Conservation (phyloP, 192 early-diverging fungal genomes). For the Rhizophagus clarus region DNA sequence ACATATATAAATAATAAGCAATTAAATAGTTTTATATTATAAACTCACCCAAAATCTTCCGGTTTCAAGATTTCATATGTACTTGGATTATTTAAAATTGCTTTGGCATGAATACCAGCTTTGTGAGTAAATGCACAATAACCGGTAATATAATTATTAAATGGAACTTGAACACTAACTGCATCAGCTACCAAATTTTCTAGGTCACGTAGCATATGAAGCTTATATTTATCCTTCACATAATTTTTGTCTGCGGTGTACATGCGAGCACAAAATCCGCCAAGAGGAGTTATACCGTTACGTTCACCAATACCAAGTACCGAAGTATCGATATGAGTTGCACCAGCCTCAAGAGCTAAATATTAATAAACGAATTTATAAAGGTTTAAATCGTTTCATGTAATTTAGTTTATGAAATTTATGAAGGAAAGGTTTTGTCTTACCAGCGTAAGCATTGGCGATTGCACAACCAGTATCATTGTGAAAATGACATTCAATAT, state of each 20-base stretch:
- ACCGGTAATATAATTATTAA: slow-evolving; percentile 99
- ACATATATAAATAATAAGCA: no score
- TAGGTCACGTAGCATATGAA: slow-evolving; percentile 88
- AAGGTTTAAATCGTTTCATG: neutral
- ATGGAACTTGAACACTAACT: slow-evolving; percentile 93
- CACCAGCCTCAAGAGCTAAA: slow-evolving; percentile 90
- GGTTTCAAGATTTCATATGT: slow-evolving; percentile 99
- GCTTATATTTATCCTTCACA: slow-evolving; percentile 92
- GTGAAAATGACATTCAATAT: slow-evolving; percentile 99
- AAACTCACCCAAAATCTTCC: slow-evolving; percentile 83
- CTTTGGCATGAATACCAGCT: slow-evolving; percentile 99
- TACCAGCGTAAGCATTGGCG: slow-evolving; percentile 92
- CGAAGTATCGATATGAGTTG: slow-evolving; percentile 98
- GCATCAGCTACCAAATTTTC: slow-evolving; percentile 97
- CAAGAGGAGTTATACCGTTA: slow-evolving; percentile 96
- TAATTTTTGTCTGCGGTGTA: slow-evolving; percentile 92
- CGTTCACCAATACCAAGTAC: slow-evolving; percentile 98
- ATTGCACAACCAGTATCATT: slow-evolving; percentile 99
- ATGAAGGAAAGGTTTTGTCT: neutral
- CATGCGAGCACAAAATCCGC: slow-evolving; percentile 94
- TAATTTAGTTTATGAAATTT: neutral
- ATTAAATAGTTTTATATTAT: neutral
- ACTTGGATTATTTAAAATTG: slow-evolving; percentile 97
- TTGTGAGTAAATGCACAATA: slow-evolving; percentile 99
- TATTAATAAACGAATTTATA: slow-evolving; percentile 22